Evolutionary conservation across 2,329 filamentous ascomycete genomes (phyloP), one percentile per base, ranked within the genome.

Genomic region (Pseudogymnoascus sp.): DNA sequence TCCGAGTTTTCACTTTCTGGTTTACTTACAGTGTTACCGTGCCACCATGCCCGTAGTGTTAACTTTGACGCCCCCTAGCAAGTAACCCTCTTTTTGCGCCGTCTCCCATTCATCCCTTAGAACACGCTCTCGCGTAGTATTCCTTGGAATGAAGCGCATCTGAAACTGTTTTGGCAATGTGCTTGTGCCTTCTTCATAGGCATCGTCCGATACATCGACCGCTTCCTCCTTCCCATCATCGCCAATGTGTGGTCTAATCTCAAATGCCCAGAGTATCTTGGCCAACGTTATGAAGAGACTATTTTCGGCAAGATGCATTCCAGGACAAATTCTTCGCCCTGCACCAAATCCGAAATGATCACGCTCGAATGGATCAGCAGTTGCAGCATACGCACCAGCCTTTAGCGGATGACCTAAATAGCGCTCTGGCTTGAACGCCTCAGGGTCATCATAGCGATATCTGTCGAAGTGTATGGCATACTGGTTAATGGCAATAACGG

Each of bases 301-400:
- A 3, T 71, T 67, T 59, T 73, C 69, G 1, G 71, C 75, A 36
- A 77, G 70, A 53, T 76, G 74, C 67, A 74, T 75, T 5, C 75
- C 74, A 8, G 73, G 74, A 60, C 75, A 77, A 12, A 75, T 62
- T 5, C 75, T 69, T 0, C 75, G 69, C 7, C 75, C 75, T n/a
- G 69, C 66, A 21, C 74, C 73, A 62, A 73, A 76, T 4, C 63
- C 65, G 56, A 69, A 75, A 49, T 74, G 71, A 31, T 74, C 72
- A 11, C 73, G 66, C 18, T 23, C 31, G 6, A 53, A 38, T 34
- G 25, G 49, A 53, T 53, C 60, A 14, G 60, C n/a, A 67, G 66
- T 25, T 43, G 34, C 34, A 34, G 60, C 60, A 8, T 46, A 42
- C 16, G 59, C 59, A 4, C 60, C 36, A 16, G 64, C 62, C 81